phyloP scores from a whole-genome alignment of 75 land plant genomes.

The Picea sitchensis region DNA sequence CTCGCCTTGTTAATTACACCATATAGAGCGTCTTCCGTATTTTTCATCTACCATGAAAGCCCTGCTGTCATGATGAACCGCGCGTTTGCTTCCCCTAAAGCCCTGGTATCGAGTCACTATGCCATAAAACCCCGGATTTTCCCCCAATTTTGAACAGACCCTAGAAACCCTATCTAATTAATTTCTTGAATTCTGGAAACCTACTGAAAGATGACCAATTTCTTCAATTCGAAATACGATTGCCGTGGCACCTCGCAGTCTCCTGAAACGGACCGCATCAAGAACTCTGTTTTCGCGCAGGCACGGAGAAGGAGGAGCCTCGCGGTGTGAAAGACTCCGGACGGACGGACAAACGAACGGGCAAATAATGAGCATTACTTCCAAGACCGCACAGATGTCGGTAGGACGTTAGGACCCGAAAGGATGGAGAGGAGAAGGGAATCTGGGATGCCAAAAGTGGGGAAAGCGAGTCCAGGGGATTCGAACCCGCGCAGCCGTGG shows the following conservation, averaged over 20 bases:
- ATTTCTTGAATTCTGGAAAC: background rate
- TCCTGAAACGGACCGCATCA: background rate
- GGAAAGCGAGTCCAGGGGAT: background rate
- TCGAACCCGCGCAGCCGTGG: background rate
- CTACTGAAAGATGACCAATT: too few relatives aligned
- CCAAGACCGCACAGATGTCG: background rate
- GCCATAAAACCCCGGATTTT: background rate
- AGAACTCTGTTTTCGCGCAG: background rate
- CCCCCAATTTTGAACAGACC: background rate
- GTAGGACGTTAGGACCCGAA: background rate
- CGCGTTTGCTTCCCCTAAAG: background rate
- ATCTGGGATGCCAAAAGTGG: background rate
- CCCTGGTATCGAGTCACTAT: background rate
- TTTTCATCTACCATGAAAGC: slow-evolving; percentile 7
- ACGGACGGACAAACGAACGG: background rate
- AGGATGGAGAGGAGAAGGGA: background rate
- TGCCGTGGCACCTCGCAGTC: background rate
- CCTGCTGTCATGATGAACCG: background rate
- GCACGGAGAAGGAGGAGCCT: background rate
- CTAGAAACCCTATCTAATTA: background rate
- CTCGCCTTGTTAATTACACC: slow-evolving; percentile 40
- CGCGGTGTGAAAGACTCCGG: background rate
- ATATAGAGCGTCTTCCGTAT: background rate
- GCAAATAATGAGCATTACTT: background rate
- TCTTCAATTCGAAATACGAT: background rate